Percentiles rank a stretch among this genome's conserved stretches.
These are phyloP conservation scores for Teunomyces panamensis DNA, from an alignment of 805 yeast genomes.

Conservation along the genomic window DNA sequence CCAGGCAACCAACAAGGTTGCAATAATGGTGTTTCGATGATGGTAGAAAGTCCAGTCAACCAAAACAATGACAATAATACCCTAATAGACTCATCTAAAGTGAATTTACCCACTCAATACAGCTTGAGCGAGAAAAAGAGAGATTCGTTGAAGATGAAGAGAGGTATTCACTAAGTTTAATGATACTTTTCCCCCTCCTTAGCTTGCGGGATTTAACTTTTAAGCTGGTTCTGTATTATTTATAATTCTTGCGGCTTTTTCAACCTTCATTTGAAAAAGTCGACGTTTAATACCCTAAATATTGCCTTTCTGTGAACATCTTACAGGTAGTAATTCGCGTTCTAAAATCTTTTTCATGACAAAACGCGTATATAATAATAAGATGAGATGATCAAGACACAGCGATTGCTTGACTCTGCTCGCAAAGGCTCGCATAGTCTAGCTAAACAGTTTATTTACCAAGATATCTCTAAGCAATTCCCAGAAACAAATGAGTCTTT, in stretches of 20 bases:
- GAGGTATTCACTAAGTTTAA: conserved; percentile 37
- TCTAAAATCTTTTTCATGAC: too few species aligned
- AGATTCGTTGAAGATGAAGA: conserved; percentile 42
- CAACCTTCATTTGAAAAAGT: not conserved
- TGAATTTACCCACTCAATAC: conserved; percentile 30
- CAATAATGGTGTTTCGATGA: conserved; percentile 8
- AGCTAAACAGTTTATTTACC: conserved; percentile 2
- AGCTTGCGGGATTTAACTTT: not conserved
- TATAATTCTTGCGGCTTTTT: not conserved
- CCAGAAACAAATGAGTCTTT: conserved; percentile 2
- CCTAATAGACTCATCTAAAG: conserved; percentile 12
- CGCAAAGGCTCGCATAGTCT: not conserved
- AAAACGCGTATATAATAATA: not conserved
- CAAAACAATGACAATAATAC: conserved; percentile 8
- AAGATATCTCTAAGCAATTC: too few species aligned
- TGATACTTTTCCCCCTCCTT: not conserved
- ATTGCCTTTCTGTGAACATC: too few species aligned
- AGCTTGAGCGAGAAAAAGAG: conserved; percentile 44
- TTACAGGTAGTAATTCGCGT: too few species aligned
- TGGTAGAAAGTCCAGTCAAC: conserved; percentile 14
- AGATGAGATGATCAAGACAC: not conserved
- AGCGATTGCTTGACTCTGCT: not conserved
- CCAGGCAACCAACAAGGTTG: conserved; percentile 3
- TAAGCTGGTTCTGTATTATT: not conserved
- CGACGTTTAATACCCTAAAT: not conserved